phyloP scores from a whole-genome alignment of 2,329 filamentous ascomycete genomes.

The Apiospora pterosperma region DNA sequence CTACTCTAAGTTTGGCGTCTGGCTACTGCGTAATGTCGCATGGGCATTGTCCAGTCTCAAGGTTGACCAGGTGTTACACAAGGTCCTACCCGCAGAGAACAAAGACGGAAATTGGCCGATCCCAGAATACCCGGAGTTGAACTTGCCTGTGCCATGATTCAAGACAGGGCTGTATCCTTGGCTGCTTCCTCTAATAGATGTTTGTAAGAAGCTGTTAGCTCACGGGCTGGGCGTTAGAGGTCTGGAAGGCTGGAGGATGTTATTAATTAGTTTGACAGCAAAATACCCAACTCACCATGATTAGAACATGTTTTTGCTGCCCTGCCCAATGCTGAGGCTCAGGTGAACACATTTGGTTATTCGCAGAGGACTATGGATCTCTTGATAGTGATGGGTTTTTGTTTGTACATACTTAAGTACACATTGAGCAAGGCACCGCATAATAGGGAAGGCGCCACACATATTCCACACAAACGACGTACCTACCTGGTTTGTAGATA shows the following conservation, averaged over 20 bases:
- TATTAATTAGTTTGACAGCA: no score
- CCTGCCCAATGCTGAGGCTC: no score
- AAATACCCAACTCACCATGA: no score
- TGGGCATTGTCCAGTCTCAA: slow-evolving; percentile 20
- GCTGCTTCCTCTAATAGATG: neutral
- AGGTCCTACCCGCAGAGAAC: slow-evolving; percentile 17
- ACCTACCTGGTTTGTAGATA: neutral
- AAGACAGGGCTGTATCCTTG: no score
- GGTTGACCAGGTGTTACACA: slow-evolving; percentile 15
- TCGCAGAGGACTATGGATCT: no score
- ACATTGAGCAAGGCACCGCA: no score
- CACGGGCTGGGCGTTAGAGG: no score
- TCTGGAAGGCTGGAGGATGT: no score
- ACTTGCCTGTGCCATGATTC: slow-evolving; percentile 6
- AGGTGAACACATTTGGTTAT: no score
- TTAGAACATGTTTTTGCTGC: no score
- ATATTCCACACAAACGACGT: neutral
- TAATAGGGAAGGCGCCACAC: neutral
- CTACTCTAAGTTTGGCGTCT: slow-evolving; percentile 16
- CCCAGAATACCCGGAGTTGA: slow-evolving; percentile 25
- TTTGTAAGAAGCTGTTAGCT: no score
- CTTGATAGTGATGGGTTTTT: no score
- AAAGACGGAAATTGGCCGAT: slow-evolving; percentile 13
- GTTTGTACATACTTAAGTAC: neutral
- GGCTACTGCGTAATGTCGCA: slow-evolving; percentile 23